These are phyloP conservation scores for Russula emetica DNA, from an alignment of 768 basidiomycete species.

Conservation along the genomic window DNA sequence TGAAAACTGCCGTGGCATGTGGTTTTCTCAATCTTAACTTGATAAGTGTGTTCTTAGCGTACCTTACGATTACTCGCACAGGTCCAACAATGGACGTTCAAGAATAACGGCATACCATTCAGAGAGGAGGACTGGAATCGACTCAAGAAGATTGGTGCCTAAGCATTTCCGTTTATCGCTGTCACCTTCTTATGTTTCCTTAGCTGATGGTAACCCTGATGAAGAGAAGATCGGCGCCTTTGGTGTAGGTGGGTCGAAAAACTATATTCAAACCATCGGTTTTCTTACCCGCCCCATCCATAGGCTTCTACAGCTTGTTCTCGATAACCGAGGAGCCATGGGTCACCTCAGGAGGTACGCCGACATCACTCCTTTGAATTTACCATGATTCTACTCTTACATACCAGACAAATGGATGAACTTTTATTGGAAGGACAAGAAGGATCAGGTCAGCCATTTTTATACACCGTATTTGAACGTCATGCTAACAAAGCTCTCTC, in stretches of 20 bases:
- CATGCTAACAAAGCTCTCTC: slow-evolving; percentile 6
- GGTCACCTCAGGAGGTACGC: slow-evolving; percentile 70
- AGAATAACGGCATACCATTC: slow-evolving; percentile 84
- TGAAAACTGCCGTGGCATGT: slow-evolving; percentile 57
- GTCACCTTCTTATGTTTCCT: not conserved
- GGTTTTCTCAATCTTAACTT: not conserved
- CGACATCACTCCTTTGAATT: slow-evolving; percentile 29
- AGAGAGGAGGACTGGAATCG: slow-evolving; percentile 83
- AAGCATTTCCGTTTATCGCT: not conserved
- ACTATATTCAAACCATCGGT: not conserved
- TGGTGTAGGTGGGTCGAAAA: slow-evolving; percentile 57
- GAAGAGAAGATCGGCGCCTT: slow-evolving; percentile 94
- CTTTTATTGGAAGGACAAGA: slow-evolving; percentile 93
- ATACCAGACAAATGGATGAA: slow-evolving; percentile 81
- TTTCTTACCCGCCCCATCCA: not conserved
- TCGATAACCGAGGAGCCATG: slow-evolving; percentile 81
- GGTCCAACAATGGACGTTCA: slow-evolving; percentile 81
- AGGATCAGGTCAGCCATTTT: slow-evolving; percentile 60
- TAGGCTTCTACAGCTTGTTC: slow-evolving; percentile 76
- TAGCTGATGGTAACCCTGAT: slow-evolving; percentile 90
- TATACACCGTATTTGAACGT: not conserved
- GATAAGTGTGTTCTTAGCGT: no score
- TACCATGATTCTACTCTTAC: slow-evolving; percentile 30
- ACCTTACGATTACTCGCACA: slow-evolving; percentile 30
- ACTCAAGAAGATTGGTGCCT: slow-evolving; percentile 78